These are phyloP conservation scores for Radiomyces spectabilis DNA, from an alignment of 192 early-diverging fungal genomes.

Conservation along the genomic window DNA sequence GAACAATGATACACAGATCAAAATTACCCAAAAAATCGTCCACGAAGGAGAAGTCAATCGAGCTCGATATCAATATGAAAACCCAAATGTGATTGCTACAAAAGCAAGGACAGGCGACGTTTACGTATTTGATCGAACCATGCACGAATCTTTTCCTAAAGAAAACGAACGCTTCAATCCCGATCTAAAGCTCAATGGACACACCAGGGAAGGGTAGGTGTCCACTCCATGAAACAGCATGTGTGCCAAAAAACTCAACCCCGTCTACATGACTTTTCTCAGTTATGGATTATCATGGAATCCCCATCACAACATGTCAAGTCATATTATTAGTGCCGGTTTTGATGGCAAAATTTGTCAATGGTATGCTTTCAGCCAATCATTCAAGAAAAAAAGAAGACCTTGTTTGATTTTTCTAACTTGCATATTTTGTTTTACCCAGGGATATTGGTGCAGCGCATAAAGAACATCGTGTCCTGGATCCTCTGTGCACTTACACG, in stretches of 20 bases:
- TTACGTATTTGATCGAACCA: constrained; percentile 95
- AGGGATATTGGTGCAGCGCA: constrained; percentile 79
- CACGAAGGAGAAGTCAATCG: constrained; percentile 98
- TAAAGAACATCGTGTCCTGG: constrained; percentile 70
- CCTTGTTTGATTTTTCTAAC: neutral
- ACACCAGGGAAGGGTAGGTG: constrained; percentile 86
- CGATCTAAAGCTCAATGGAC: constrained; percentile 80
- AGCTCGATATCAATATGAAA: constrained; percentile 93
- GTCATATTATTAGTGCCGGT: constrained; percentile 81
- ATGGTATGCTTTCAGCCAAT: too few species aligned
- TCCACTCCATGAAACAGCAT: too few species aligned
- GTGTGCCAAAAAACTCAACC: neutral
- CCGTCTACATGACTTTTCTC: neutral
- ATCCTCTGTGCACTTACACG: constrained; percentile 67
- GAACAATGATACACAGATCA: constrained; percentile 59
- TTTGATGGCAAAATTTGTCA: constrained; percentile 90
- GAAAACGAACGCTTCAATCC: constrained; percentile 75
- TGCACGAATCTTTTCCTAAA: constrained; percentile 70
- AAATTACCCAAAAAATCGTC: constrained; percentile 91
- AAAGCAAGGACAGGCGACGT: constrained; percentile 87
- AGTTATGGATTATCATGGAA: constrained; percentile 95
- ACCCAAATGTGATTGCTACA: constrained; percentile 96
- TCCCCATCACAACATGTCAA: constrained; percentile 53
- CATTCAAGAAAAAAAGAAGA: neutral
- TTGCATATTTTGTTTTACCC: constrained; percentile 7